Evolutionary conservation across 1,284 basidiomycete species (phyloP).

Genomic region (Apiotrichum akiyoshidainum): DNA sequence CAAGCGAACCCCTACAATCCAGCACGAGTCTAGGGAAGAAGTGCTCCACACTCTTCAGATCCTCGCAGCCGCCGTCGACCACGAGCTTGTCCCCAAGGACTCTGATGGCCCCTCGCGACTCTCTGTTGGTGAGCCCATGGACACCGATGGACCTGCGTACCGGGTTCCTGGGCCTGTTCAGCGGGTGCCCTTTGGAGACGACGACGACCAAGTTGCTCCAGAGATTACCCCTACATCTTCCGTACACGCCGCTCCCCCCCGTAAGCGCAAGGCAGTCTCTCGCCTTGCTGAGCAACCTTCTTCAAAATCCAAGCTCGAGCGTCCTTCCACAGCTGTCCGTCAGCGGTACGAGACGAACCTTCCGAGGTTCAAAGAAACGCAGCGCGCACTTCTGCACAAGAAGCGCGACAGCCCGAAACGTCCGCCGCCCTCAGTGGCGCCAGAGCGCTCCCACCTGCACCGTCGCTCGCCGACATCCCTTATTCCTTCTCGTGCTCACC

Average conservation of each 20-base stretch:
- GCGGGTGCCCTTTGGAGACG: not conserved
- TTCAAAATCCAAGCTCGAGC: not conserved
- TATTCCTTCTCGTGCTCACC: not conserved
- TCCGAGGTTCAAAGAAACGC: not conserved
- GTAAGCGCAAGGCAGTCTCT: not conserved
- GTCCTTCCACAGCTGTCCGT: not conserved
- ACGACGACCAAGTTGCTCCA: not conserved
- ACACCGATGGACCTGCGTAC: not conserved
- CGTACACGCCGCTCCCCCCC: not conserved
- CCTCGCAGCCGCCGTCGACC: not conserved
- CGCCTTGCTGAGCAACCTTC: not conserved
- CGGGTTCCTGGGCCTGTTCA: not conserved
- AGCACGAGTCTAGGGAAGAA: too few relatives aligned
- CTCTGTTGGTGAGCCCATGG: not conserved
- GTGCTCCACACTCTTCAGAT: not conserved
- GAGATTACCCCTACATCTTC: too few relatives aligned
- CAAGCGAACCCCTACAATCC: too few relatives aligned
- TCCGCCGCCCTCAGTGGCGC: not conserved
- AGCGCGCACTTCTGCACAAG: too few relatives aligned
- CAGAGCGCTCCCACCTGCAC: conserved; percentile 4
- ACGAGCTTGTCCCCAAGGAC: conserved; percentile 1
- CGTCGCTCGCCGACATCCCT: conserved; percentile 4
- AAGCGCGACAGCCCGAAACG: too few relatives aligned
- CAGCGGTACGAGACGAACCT: not conserved
- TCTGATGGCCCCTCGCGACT: not conserved